Base-by-base conservation (phyloP, 2,329 filamentous ascomycete genomes). In the Acephala macrosclerotiorum region DNA sequence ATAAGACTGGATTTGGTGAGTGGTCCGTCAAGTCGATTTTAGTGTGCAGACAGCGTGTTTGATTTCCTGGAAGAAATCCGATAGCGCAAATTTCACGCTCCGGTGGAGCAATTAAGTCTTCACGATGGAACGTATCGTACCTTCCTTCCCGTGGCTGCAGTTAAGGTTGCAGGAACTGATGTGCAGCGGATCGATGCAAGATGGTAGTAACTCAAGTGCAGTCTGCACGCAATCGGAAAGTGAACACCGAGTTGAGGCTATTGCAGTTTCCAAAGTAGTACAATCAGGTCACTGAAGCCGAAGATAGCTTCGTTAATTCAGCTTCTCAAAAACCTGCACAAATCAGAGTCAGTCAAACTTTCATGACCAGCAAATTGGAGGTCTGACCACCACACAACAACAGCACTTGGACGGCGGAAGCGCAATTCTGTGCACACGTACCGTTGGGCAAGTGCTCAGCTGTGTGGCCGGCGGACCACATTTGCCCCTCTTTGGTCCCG, bases 91-190 rank as follows among this genome's bases (percentile, higher is more conserved):
- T 51, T 66, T 62, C 62, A 60, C 22, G 25, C 58, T 49, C 60
- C 49, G 65, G 22, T 57, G 58, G 51, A 58, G 59, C 53, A 60
- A 16, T 55, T 66, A 36, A 60, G 42, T 26, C 38, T 61, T 65
- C 40, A 61, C 42, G 45, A 69, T 68, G 70, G 70, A 49, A 68
- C 69, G 73, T 68, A 53, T 70, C 71, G 71, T 69, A 63, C 71
- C 68, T 68, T 67, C 61, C 64, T 63, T 68, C 62, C 66, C 69
- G 66, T 62, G 42, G 63, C 45, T 47, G 42, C 60, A 66, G 51
- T 60, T 61, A 63, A 58, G 62, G 65, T 60, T 63, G 49, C 56
- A 67, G 33, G 16, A 53, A 47, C n/a, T 53, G 53, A 49, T 49
- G 35, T 22, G 55, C 55, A 57, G 61, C 35, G 55, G 40, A 22